phyloP scores from a whole-genome alignment of 306 rosid species.

The Ammopiptanthus mongolicus region DNA sequence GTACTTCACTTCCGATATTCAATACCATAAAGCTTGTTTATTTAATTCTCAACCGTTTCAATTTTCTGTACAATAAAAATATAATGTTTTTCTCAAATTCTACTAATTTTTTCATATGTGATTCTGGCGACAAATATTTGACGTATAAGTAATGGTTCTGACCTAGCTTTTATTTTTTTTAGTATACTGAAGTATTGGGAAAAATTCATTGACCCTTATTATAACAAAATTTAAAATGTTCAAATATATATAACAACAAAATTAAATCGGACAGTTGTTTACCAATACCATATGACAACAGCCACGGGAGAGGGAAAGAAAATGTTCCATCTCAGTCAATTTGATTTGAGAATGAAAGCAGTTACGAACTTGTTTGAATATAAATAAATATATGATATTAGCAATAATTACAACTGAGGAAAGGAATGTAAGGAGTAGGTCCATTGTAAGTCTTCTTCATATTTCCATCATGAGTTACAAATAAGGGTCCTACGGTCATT shows the following conservation, averaged over 20 bases:
- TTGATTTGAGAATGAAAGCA: neutral
- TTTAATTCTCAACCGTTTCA: neutral
- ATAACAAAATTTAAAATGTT: neutral
- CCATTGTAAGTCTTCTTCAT: slow-evolving; percentile 33
- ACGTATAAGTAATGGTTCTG: neutral
- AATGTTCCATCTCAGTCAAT: neutral
- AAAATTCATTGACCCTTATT: neutral
- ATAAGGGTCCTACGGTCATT: slow-evolving; percentile 30
- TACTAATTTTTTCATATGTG: neutral
- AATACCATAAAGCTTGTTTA: neutral
- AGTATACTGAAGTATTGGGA: neutral
- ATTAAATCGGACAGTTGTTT: neutral
- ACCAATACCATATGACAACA: neutral
- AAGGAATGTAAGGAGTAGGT: slow-evolving; percentile 43
- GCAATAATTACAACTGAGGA: slow-evolving; percentile 44
- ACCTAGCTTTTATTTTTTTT: neutral
- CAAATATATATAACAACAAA: neutral
- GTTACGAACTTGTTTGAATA: slow-evolving; percentile 8
- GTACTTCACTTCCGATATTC: too few relatives aligned
- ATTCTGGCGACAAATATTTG: neutral
- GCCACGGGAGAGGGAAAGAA: slow-evolving; percentile 2
- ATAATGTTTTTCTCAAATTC: neutral
- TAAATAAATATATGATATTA: slow-evolving; percentile 11
- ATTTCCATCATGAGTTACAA: slow-evolving; percentile 38
- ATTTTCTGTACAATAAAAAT: neutral